Evolutionary conservation across 2,329 filamentous ascomycete species (phyloP), one percentile per base, ranked within the genome.

Genomic region (Chaetomium globosum): DNA sequence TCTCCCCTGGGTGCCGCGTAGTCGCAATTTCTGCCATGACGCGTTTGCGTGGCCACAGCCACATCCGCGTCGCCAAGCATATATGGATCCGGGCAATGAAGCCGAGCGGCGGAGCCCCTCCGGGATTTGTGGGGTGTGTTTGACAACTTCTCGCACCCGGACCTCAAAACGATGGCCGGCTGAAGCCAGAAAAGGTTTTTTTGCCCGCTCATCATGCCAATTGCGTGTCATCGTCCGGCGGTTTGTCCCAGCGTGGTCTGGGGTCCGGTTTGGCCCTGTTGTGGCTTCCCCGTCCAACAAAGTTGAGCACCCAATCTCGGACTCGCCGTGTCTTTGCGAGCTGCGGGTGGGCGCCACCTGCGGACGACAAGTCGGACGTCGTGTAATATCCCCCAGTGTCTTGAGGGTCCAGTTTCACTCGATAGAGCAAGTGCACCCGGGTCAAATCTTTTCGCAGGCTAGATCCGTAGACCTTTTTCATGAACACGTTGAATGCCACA

Each of bases 391-490:
- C 88, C 4, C 79, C 81, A 65, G 72, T 75, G 74, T 84, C 87
- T 46, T 74, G 81, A 70, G 78, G 79, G 65, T 84, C 83, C 9
- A 84, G 73, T 66, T 78, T 81, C 63, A 80, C 78, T 26, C 86
- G 82, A 71, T 86, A 86, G 21, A 96, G 77, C 52, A 96, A 77
- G 67, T 88, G 83, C 30, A 94, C 79, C 67, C 83, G 86, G 4
- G 91, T 93, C 71, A 90, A 83, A 8, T 87, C 86, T 68, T 85
- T 85, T 31, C 89, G 85, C 67, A 97, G 78, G 73, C 89, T 95
- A 75, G 96, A 90, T 0, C 94, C 93, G 71, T 95, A 93, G 0
- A 97, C 93, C 71, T 85, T 88, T 55, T 87, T 85, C 59, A 84
- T 84, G 75, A 94, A 98, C 4, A 87, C 86, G 60, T 87, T 86